Evolutionary conservation across 2,329 filamentous ascomycete species (phyloP), one percentile per base, ranked within the genome.

Genomic region (Cladophialophora immunda): DNA sequence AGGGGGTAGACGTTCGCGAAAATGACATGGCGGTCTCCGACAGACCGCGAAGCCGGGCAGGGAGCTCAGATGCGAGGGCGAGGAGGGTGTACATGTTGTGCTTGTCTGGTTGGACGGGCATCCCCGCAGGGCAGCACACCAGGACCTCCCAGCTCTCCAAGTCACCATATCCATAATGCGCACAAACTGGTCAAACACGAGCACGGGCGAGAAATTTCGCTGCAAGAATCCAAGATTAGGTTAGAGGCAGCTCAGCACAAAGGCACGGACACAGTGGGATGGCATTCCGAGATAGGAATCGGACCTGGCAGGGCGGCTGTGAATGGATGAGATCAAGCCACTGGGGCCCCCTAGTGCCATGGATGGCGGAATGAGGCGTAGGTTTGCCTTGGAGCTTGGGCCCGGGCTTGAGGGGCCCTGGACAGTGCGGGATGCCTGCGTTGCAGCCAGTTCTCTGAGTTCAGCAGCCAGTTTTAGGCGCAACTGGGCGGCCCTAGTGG

Each of bases 291-390:
- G 41, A 50, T 32, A 27, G 8, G 36, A 19, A 59, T 59, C 27
- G 57, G 57, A 22, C 13, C 38, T 47, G 57, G 8, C 45, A 50
- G 8, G 11, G 57, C 57, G 56, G 38, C 36, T 47, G 27, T 66
- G 64, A 66, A 53, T 66, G 64, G 64, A 34, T 54, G 58, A 62
- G 30, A 41, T 29, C 50, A 13, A 50, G 32, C 38, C 59, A 61
- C 36, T 45, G 27, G 30, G 45, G 17, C 19, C 57, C 57, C 8
- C 27, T 13, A 19, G 22, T 6, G 47, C 41, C 64, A 58, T 54
- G 58, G 64, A 45, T 62, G 47, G 57, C 63, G 63, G 59, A 41
- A 61, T 57, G 50, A 66, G 66, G 66, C 66, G 63, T 68, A 63
- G 50, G 54, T 67, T 62, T 63, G 29, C 29, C 7, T 47, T 41